Evolutionary conservation across 371 early-diverging fungal genomes (phyloP).

Genomic region (Dinochytrium kinnereticum): DNA sequence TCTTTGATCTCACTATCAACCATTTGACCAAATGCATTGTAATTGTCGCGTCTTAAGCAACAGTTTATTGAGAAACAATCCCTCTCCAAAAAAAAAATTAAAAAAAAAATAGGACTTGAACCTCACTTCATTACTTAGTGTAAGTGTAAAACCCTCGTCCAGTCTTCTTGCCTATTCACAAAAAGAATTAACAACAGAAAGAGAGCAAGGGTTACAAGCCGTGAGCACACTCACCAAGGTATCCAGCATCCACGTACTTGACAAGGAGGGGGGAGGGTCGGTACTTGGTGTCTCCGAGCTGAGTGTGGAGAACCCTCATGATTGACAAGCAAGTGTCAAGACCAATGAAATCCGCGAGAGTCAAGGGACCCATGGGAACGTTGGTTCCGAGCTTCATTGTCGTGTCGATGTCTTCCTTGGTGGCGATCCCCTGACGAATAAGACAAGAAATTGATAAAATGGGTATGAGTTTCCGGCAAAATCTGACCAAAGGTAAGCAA

Average conservation of each 20-base stretch:
- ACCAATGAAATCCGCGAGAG: conserved; percentile 97
- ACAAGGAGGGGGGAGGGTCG: conserved; percentile 89
- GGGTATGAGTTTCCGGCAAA: background rate
- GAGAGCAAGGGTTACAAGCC: background rate
- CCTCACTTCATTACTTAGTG: conserved; percentile 31
- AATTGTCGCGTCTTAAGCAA: no score
- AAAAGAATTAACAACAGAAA: background rate
- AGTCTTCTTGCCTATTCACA: conserved; percentile 69
- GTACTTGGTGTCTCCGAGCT: conserved; percentile 97
- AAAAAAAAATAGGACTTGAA: no score
- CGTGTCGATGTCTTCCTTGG: conserved; percentile 94
- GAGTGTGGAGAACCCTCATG: conserved; percentile 90
- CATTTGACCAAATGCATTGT: no score
- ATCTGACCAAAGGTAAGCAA: conserved; percentile 7
- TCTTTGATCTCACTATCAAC: no score
- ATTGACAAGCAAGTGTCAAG: conserved; percentile 97
- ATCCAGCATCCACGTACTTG: conserved; percentile 97
- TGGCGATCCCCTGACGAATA: conserved; percentile 78
- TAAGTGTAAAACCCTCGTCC: conserved; percentile 93
- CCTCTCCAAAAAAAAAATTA: no score
- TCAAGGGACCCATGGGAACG: conserved; percentile 97
- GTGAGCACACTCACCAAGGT: conserved; percentile 78
- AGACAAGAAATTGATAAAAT: conserved; percentile 2
- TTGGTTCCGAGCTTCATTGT: conserved; percentile 98
- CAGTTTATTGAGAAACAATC: no score